phyloP scores from a whole-genome alignment of 306 rosid species.

The Vigna mungo region DNA sequence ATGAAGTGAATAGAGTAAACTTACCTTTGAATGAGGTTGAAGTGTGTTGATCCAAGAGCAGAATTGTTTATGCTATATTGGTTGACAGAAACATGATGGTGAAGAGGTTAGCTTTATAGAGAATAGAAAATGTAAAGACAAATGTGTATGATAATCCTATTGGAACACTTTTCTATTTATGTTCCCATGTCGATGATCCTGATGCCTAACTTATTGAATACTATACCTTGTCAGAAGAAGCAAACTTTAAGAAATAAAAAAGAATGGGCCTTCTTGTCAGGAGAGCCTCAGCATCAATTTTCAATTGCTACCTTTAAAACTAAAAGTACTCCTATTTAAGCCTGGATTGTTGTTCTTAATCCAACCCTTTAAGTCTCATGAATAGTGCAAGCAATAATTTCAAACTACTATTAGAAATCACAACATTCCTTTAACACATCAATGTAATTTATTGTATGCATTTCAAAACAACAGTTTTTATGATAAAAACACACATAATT shows the following conservation, averaged over 20 bases:
- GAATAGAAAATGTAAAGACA: conserved; percentile 73
- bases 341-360: conserved; percentile 51
- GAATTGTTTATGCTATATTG: conserved; percentile 42
- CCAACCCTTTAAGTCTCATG: conserved; percentile 68
- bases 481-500: conserved; percentile 36
- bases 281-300: conserved; percentile 55
- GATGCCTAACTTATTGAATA: conserved; percentile 87
- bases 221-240: conserved; percentile 88
- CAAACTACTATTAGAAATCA: conserved; percentile 50
- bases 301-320: conserved; percentile 57
- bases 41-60: conserved; percentile 53
- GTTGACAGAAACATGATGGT: conserved; percentile 51
- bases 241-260: conserved; percentile 72
- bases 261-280: conserved; percentile 80
- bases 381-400: conserved; percentile 53
- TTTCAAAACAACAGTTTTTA: conserved; percentile 35
- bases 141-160: conserved; percentile 63
- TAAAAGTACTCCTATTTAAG: conserved; percentile 58
- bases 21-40: conserved; percentile 52
- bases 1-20: conserved; percentile 17
- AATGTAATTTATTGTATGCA: conserved; percentile 48
- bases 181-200: conserved; percentile 60
- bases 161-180: conserved; percentile 54
- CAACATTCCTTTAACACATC: conserved; percentile 42
- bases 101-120: conserved; percentile 52